Conservation (phyloP, 805 yeast genomes). For the Soucietia sequanensis region DNA sequence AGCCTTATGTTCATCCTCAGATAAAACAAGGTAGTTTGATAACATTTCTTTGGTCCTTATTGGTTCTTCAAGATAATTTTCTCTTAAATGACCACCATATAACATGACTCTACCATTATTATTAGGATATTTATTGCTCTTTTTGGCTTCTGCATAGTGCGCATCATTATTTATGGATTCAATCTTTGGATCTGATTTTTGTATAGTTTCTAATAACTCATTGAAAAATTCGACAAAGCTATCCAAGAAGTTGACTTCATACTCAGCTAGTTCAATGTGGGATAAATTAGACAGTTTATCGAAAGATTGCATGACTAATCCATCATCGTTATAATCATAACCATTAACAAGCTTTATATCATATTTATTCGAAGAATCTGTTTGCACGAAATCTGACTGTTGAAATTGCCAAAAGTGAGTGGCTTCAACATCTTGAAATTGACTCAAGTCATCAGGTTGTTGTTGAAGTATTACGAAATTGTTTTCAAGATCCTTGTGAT, state of each 20-base stretch:
- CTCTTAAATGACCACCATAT: conserved; percentile 36
- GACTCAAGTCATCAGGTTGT: conserved; percentile 4
- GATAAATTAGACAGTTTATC: conserved; percentile 1
- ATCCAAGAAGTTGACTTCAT: conserved; percentile 14
- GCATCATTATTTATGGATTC: conserved; percentile 22
- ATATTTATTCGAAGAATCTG: conserved; percentile 3
- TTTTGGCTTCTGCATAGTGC: conserved; percentile 21
- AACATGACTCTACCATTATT: conserved; percentile 25
- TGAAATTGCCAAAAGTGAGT: conserved; percentile 13
- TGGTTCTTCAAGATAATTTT: conserved; percentile 27
- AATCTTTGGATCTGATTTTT: conserved; percentile 20
- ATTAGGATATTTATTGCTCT: conserved; percentile 15
- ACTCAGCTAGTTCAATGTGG: conserved; percentile 5
- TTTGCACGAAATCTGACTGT: conserved; percentile 5
- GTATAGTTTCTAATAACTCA: conserved; percentile 15
- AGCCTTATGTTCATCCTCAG: conserved; percentile 15
- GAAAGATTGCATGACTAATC: conserved; percentile 1
- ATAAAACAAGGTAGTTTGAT: conserved; percentile 17
- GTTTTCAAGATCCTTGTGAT: conserved; percentile 12
- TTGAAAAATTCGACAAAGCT: conserved; percentile 18
- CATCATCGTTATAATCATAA: conserved; percentile 12
- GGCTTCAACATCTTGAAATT: conserved; percentile 7
- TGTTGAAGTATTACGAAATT: conserved; percentile 15
- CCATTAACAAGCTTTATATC: conserved; percentile 16
- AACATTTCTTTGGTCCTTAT: conserved; percentile 26